phyloP scores from a whole-genome alignment of 202 grass and related monocot species.

The Dendrocalamus latiflorus region DNA sequence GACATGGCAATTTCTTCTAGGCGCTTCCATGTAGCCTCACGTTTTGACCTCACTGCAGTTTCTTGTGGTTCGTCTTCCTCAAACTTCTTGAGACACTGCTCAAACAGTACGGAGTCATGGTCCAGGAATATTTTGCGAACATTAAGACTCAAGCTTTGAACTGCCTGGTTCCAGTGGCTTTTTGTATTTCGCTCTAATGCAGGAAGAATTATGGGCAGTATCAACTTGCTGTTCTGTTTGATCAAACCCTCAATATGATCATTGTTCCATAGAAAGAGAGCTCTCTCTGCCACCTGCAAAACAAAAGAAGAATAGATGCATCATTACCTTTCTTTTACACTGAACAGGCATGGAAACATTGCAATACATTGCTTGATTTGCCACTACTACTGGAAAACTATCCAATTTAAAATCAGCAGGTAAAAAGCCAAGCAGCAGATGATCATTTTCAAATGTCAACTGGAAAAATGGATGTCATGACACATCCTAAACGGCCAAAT shows the following conservation, averaged over 20 bases:
- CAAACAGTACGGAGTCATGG: conserved; percentile 63
- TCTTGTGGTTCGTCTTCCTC: conserved; percentile 64
- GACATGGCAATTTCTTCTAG: conserved; percentile 59
- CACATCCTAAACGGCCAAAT: not conserved
- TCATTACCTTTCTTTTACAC: not conserved
- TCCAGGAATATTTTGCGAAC: conserved; percentile 74
- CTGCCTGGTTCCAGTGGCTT: conserved; percentile 76
- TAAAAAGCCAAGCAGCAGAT: not conserved
- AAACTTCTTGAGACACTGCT: conserved; percentile 59
- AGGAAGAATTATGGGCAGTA: conserved; percentile 73
- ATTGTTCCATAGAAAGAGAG: conserved; percentile 92
- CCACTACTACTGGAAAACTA: not conserved
- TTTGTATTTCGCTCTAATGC: conserved; percentile 66
- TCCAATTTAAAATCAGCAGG: not conserved
- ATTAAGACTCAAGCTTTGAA: conserved; percentile 80
- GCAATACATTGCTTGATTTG: not conserved
- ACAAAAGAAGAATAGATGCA: conserved; percentile 18
- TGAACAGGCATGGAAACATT: not conserved
- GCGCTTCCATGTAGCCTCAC: conserved; percentile 67
- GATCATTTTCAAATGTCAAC: not conserved
- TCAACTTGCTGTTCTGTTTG: conserved; percentile 66
- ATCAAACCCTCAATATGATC: conserved; percentile 72
- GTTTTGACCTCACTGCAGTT: conserved; percentile 33
- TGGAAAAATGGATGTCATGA: not conserved
- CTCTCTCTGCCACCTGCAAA: conserved; percentile 73